Evolutionary conservation across 768 basidiomycete genomes (phyloP).

Genomic region (Naganishia vaughanmartiniae): DNA sequence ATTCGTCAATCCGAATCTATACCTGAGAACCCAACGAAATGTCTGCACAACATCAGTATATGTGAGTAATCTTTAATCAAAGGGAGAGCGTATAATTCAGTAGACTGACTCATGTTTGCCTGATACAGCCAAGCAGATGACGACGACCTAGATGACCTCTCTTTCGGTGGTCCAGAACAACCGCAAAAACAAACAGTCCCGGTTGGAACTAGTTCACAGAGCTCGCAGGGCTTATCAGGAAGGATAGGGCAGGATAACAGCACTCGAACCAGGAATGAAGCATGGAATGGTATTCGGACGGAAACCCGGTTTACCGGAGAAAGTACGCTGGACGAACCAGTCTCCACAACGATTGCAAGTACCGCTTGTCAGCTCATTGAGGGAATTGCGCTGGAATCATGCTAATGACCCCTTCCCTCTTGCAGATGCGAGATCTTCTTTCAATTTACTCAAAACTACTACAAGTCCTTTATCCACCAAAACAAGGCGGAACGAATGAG

Average conservation of each 20-base stretch:
- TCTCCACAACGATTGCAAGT: conserved; percentile 80
- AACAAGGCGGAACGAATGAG: conserved; percentile 69
- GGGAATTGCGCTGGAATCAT: neutral
- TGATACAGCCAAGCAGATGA: conserved; percentile 50
- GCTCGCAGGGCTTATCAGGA: conserved; percentile 36
- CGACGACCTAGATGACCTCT: conserved; percentile 50
- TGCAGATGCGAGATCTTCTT: conserved; percentile 78
- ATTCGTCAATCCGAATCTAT: neutral
- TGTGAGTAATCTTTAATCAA: neutral
- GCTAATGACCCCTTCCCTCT: neutral
- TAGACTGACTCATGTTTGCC: neutral
- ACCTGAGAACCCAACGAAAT: neutral
- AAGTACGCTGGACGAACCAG: conserved; percentile 89
- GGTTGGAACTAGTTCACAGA: conserved; percentile 12
- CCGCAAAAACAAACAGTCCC: conserved; percentile 5
- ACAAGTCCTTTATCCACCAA: conserved; percentile 84
- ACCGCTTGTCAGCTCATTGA: conserved; percentile 1
- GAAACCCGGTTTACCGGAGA: conserved; percentile 77
- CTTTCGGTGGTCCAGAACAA: conserved; percentile 42
- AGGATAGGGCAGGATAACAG: conserved; percentile 39
- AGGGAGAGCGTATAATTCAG: neutral
- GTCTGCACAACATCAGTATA: conserved; percentile 22
- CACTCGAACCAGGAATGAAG: conserved; percentile 34
- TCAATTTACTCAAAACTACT: conserved; percentile 90
- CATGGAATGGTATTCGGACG: conserved; percentile 71